Evolutionary conservation across 352 stramenopile species (phyloP), one percentile per base, ranked within the genome.

Genomic region (Phytophthora capsici): DNA sequence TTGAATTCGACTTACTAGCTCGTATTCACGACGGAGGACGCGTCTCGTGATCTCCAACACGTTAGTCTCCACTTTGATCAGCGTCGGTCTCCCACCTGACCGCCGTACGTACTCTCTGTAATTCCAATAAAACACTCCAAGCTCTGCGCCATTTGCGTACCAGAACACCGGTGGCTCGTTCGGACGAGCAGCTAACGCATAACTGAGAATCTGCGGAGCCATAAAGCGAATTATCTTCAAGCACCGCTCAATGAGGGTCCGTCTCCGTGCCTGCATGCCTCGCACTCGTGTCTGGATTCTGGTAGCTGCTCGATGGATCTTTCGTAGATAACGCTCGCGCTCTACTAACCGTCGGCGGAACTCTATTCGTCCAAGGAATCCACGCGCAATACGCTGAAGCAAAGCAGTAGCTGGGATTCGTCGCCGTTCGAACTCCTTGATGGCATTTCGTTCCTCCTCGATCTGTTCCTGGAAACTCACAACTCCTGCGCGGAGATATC

Each of bases 391-490:
- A 16, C 82, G 81, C 52, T 91, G 69, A 5, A 93, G 52, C 16
- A 92, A 50, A 22, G 75, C 71, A 3, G 78, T 86, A 1, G 85
- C 85, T 0, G 82, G 83, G 4, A 50, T 51, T 40, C 81, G 76
- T 40, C 75, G 73, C 14, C 78, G 69, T 51, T 94, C 77, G 45
- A 90, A 89, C 66, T 88, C 78, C 25, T 86, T 80, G 47, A 90
- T 88, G 17, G 73, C 71, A 48, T 76, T 68, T 40, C 77, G 62
- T 44, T 90, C 82, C 4, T 88, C 82, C 9, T 76, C 86, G 48
- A 94, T 91, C 61, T 91, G 82, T 43, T 87, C 80, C 41, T 92
- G 80, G 53, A 94, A 91, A 43, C 84, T 90, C 38, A 89, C 78
- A 52, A 91, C 80, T 5, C 84, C 83, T 5, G 84, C 78, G 22